A percentile compares a stretch with the other conserved stretches of the same genome.
Evolutionary conservation across 148 eudicot genomes (phyloP).

Genomic region (Nepenthes gracilis): DNA sequence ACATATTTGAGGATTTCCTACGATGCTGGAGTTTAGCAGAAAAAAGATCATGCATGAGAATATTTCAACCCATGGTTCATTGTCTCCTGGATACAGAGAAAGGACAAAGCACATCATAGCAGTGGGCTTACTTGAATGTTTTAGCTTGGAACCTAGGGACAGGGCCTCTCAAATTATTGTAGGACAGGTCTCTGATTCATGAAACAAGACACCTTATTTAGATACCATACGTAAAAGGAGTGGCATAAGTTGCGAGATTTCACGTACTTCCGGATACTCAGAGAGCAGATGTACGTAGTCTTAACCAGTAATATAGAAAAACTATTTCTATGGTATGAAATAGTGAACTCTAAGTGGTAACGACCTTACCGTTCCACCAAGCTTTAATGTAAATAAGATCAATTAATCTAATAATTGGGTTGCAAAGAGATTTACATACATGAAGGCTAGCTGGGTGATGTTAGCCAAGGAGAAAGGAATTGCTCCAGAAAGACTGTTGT

Average conservation of each 20-base stretch:
- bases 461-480: conserved; percentile 46
- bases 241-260: neutral
- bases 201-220: neutral
- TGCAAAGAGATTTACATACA: conserved; percentile 20
- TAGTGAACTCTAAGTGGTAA: too few relatives aligned
- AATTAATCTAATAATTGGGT: neutral
- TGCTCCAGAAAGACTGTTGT: conserved; percentile 50
- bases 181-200: conserved; percentile 55
- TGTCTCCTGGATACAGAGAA: neutral
- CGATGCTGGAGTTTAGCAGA: conserved; percentile 24
- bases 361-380: too few relatives aligned
- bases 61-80: neutral
- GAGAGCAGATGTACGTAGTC: too few relatives aligned
- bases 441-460: conserved; percentile 41
- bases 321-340: too few relatives aligned
- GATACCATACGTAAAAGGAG: neutral
- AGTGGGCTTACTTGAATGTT: conserved; percentile 35
- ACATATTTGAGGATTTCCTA: conserved; percentile 56
- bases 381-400: too few relatives aligned
- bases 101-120: neutral
- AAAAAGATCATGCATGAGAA: neutral
- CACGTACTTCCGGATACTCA: neutral
- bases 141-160: conserved; percentile 50
- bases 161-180: conserved; percentile 58
- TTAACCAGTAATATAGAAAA: too few relatives aligned